Conservation (phyloP, 83 land plant species). For the Thuja plicata region DNA sequence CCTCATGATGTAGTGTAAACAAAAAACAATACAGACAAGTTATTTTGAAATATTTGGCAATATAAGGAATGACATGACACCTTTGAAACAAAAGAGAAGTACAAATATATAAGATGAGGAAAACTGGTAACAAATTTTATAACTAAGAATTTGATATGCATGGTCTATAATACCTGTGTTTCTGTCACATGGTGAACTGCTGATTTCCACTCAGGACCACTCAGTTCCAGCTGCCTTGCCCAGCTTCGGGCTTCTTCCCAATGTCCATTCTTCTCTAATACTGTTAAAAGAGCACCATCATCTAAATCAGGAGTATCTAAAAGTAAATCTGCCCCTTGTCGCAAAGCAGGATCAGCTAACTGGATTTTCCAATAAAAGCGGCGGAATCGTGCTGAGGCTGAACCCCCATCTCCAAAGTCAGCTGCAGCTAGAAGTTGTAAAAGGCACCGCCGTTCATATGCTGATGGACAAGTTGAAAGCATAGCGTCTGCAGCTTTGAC, state of each 20-base stretch:
- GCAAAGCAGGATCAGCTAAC: slow-evolving; percentile 83
- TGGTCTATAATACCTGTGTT: slow-evolving; percentile 64
- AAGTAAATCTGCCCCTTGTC: slow-evolving; percentile 46
- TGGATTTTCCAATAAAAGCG: slow-evolving; percentile 87
- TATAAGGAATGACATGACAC: background rate
- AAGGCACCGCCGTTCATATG: slow-evolving; percentile 89
- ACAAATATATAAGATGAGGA: background rate
- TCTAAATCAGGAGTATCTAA: slow-evolving; percentile 53
- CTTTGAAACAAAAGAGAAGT: background rate
- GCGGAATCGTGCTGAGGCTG: slow-evolving; percentile 66
- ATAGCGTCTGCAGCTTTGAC: slow-evolving; percentile 89
- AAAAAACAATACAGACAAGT: background rate
- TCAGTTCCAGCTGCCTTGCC: slow-evolving; percentile 89
- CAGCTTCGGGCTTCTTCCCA: slow-evolving; percentile 98
- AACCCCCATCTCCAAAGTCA: slow-evolving; percentile 98
- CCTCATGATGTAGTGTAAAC: background rate
- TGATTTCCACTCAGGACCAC: slow-evolving; percentile 59
- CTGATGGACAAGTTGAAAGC: slow-evolving; percentile 83
- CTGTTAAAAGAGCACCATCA: slow-evolving; percentile 77
- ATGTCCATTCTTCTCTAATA: slow-evolving; percentile 71
- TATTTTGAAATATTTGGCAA: background rate
- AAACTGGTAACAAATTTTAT: background rate
- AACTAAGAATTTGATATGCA: background rate
- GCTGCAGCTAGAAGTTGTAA: slow-evolving; percentile 90
- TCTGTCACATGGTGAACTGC: slow-evolving; percentile 92